phyloP scores from a whole-genome alignment of 192 early-diverging fungal genomes.

The Oehlia diaphana region DNA sequence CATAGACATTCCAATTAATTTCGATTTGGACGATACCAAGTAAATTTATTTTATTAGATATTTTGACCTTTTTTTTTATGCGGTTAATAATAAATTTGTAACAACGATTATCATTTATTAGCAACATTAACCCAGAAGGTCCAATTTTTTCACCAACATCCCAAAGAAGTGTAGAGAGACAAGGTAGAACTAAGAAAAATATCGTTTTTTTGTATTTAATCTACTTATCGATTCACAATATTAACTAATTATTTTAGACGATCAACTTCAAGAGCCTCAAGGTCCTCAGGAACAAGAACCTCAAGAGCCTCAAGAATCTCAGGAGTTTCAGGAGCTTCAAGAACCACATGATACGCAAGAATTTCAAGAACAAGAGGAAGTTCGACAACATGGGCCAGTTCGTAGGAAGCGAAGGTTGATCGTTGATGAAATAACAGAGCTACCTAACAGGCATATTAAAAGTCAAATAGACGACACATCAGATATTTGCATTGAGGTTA shows the following conservation, averaged over 20 bases:
- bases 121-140: neutral
- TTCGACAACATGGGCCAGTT: constrained; percentile 20
- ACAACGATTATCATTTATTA: neutral
- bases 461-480: constrained; percentile 56
- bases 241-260: neutral
- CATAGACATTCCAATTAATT: neutral
- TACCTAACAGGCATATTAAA: constrained; percentile 54
- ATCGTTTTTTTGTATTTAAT: neutral
- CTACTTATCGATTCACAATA: neutral
- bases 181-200: neutral
- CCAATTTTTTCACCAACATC: neutral
- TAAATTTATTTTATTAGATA: neutral
- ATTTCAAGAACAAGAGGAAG: constrained; percentile 12
- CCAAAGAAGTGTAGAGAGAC: neutral
- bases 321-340: neutral
- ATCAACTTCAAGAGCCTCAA: neutral
- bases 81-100: neutral
- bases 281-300: constrained; percentile 11
- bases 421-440: constrained; percentile 69
- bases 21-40: neutral
- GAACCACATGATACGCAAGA: constrained; percentile 13
- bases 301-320: constrained; percentile 15
- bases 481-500: constrained; percentile 48
- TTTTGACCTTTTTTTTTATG: neutral
- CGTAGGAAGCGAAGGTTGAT: constrained; percentile 59